Percentiles rank a stretch among this genome's conserved stretches.
Evolutionary conservation across 805 yeast species (phyloP).

Genomic region (Kluyveromyces nonfermentans): DNA sequence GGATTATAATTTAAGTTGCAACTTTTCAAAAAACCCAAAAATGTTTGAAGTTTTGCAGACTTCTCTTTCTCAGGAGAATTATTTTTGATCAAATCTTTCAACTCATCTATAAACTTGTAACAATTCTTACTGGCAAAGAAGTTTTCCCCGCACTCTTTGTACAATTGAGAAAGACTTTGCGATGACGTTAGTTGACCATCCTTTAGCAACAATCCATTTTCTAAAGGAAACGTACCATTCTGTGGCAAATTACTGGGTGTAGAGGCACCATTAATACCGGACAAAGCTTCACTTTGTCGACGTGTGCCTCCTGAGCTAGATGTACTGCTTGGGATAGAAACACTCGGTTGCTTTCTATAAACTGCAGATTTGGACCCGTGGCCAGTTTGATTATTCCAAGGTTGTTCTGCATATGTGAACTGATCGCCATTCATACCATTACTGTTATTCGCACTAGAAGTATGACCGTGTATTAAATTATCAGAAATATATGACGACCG

Average conservation of each 20-base stretch:
- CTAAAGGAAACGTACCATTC: conserved; percentile 33
- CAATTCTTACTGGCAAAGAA: conserved; percentile 47
- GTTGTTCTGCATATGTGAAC: conserved; percentile 3
- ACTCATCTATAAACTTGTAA: conserved; percentile 30
- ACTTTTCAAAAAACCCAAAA: conserved; percentile 33
- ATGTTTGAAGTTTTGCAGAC: conserved; percentile 11
- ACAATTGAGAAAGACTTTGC: conserved; percentile 42
- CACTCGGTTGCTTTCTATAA: conserved; percentile 13
- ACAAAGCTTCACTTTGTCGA: neutral
- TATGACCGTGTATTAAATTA: conserved; percentile 34
- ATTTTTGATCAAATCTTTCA: conserved; percentile 22
- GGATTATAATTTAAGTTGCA: conserved; percentile 38
- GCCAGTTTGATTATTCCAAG: conserved; percentile 10
- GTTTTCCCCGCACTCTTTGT: conserved; percentile 35
- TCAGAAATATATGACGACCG: conserved; percentile 73
- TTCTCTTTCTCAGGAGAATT: conserved; percentile 7
- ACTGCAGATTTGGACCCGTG: conserved; percentile 4
- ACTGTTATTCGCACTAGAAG: neutral
- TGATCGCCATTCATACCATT: neutral
- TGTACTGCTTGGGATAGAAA: conserved; percentile 12
- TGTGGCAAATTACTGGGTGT: conserved; percentile 4
- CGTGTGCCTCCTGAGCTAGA: neutral
- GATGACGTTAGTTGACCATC: conserved; percentile 54
- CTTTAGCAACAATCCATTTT: conserved; percentile 49
- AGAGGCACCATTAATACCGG: neutral